Evolutionary conservation across 2,329 filamentous ascomycete species (phyloP).

Genomic region (Pseudogymnoascus sp.): DNA sequence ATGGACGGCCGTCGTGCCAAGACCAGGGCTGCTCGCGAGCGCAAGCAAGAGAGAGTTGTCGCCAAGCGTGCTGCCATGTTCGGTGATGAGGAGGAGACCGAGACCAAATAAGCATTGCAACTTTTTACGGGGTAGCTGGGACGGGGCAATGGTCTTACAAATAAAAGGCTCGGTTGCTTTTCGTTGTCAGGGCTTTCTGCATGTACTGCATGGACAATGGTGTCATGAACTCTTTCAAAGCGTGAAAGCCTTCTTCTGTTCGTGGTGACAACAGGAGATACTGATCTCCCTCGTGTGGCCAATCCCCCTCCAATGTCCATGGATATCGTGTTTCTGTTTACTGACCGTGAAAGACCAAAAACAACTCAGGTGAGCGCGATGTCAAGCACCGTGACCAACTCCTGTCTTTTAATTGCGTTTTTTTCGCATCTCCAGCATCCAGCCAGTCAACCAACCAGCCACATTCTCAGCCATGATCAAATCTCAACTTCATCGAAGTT

Average conservation of each 20-base stretch:
- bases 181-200: conserved; percentile 26
- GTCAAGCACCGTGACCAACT: background rate
- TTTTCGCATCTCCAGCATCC: background rate
- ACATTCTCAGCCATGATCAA: background rate
- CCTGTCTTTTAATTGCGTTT: background rate
- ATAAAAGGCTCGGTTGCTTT: conserved; percentile 29
- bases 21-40: conserved; percentile 99
- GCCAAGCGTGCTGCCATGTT: conserved; percentile 85
- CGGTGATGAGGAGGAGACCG: conserved; percentile 55
- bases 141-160: conserved; percentile 28
- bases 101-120: conserved; percentile 27
- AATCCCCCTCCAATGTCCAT: background rate
- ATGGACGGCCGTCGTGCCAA: conserved; percentile 99
- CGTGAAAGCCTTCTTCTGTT: conserved; percentile 9
- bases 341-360: conserved; percentile 5
- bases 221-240: conserved; percentile 22
- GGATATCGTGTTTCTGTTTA: background rate
- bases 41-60: conserved; percentile 84
- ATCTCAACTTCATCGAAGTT: background rate
- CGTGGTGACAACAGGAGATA: conserved; percentile 4
- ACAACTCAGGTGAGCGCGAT: background rate
- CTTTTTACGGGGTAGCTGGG: conserved; percentile 19
- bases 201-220: conserved; percentile 30
- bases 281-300: conserved; percentile 2
- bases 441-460: background rate